Evolutionary conservation across 345 rosid species (phyloP), one percentile per base, ranked within the genome.

Genomic region (Bretschneidera sinensis): DNA sequence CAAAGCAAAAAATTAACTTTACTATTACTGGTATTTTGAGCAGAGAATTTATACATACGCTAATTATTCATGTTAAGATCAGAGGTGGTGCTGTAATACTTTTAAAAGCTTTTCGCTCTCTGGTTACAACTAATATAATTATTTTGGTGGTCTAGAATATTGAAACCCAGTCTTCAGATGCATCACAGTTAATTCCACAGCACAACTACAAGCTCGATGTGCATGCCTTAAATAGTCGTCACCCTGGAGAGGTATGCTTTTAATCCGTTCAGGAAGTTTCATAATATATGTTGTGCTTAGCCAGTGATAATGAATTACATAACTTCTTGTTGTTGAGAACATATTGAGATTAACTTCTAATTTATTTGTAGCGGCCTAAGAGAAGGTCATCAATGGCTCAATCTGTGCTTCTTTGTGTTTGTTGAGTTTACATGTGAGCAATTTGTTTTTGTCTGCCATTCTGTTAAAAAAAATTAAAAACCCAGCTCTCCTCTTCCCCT

Each of bases 131-230:
- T 39, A 39, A 39, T 39, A 39, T 39, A 39, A 54, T 71, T 5
- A 43, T 69, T 70, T 72, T 78, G 69, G n/a, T n/a, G n/a, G n/a
- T 69, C 47, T 67, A 94, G 97, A 84, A 95, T 77, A 63, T 82
- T 74, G 96, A 86, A 72, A 82, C 83, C 25, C 78, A 79, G 45
- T 60, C 91, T 61, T 67, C 87, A 64, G 97, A 88, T 78, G 83
- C 84, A 45, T 82, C 88, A 14, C 85, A 85, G 62, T 70, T 95
- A 68, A 81, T 88, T 74, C 97, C 99, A 7, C 99, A 95, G 62
- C 99, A 91, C 68, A 91, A 88, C 74, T 95, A 94, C 90, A 95
- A 85, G 79, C 92, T 95, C 35, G 95, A 91, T 71, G 96, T 72
- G 55, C 89, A 91, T 69, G 75, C 97, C 17, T 50, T 88, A 52